Conservation (phyloP, 768 basidiomycete genomes). For the Agrocybe praecox region DNA sequence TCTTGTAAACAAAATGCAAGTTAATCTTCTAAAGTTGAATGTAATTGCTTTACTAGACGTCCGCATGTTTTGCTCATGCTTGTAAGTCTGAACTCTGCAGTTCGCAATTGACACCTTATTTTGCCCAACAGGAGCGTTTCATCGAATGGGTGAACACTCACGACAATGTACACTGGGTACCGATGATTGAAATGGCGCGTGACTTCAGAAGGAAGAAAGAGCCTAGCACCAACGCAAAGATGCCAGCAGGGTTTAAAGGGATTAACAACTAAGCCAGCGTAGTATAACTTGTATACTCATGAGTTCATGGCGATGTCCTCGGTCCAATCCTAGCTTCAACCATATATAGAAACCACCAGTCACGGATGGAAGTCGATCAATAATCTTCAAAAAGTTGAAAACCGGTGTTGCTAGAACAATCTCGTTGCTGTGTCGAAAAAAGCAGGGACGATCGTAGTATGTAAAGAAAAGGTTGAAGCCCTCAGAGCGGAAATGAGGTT, state of each 20-base stretch:
- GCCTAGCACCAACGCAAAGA: slow-evolving; percentile 49
- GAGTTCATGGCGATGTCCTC: too few species aligned
- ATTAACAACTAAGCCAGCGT: too few species aligned
- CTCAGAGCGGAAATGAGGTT: too few species aligned
- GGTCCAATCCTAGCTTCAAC: too few species aligned
- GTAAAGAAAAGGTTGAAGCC: too few species aligned
- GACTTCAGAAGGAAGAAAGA: slow-evolving; percentile 59
- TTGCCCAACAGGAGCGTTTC: slow-evolving; percentile 73
- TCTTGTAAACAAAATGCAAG: neutral
- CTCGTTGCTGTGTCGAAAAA: too few species aligned
- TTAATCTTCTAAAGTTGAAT: neutral
- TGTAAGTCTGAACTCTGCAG: slow-evolving; percentile 29
- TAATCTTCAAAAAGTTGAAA: too few species aligned
- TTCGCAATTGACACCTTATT: neutral
- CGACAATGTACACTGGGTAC: slow-evolving; percentile 69
- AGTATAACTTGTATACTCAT: too few species aligned
- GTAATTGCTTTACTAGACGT: slow-evolving; percentile 34
- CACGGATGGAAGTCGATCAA: too few species aligned
- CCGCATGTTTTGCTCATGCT: slow-evolving; percentile 79
- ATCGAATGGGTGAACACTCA: slow-evolving; percentile 77
- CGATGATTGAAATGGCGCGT: slow-evolving; percentile 67
- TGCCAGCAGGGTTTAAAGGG: slow-evolving; percentile 47
- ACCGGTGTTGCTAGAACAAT: too few species aligned
- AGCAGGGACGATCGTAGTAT: too few species aligned
- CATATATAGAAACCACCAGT: too few species aligned